Evolutionary conservation across 2,329 filamentous ascomycete species (phyloP).

Genomic region (Zasmidium cellare): DNA sequence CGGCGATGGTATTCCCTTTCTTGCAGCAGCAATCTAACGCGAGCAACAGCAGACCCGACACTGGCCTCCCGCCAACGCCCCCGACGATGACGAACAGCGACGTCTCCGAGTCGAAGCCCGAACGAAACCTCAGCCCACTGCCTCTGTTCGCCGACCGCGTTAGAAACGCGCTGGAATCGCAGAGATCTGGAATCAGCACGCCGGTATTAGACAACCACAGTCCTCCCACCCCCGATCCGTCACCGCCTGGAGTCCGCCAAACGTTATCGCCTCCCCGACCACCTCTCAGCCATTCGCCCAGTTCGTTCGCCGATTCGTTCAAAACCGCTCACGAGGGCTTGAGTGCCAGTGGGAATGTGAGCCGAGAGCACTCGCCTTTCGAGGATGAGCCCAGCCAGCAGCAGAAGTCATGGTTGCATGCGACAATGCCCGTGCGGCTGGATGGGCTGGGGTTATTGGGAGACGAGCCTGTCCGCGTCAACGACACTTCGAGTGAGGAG

Average conservation of each 20-base stretch:
- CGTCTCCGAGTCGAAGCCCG: constrained; percentile 26
- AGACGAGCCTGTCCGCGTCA: neutral
- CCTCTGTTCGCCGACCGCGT: constrained; percentile 44
- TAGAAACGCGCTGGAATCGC: constrained; percentile 38
- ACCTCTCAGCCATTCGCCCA: constrained; percentile 24
- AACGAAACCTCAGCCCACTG: constrained; percentile 40
- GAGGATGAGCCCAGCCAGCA: neutral
- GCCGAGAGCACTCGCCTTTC: constrained; percentile 15
- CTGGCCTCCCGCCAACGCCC: constrained; percentile 47
- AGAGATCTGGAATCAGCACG: constrained; percentile 42
- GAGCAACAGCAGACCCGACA: constrained; percentile 20
- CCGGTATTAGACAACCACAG: constrained; percentile 39
- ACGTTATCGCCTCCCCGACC: constrained; percentile 23
- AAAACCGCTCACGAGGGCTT: constrained; percentile 47
- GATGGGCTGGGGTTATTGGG: neutral
- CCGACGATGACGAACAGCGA: constrained; percentile 38
- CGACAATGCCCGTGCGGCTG: neutral
- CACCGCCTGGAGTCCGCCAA: constrained; percentile 31
- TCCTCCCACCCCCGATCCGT: constrained; percentile 38
- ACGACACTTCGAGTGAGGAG: neutral
- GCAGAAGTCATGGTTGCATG: constrained; percentile 1
- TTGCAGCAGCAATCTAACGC: neutral
- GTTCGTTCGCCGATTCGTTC: constrained; percentile 50
- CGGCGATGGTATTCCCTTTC: neutral
- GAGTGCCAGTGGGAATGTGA: constrained; percentile 31